Evolutionary conservation across 2,329 filamentous ascomycete genomes (phyloP), one percentile per base, ranked within the genome.

Genomic region (Stagonosporopsis vannaccii): DNA sequence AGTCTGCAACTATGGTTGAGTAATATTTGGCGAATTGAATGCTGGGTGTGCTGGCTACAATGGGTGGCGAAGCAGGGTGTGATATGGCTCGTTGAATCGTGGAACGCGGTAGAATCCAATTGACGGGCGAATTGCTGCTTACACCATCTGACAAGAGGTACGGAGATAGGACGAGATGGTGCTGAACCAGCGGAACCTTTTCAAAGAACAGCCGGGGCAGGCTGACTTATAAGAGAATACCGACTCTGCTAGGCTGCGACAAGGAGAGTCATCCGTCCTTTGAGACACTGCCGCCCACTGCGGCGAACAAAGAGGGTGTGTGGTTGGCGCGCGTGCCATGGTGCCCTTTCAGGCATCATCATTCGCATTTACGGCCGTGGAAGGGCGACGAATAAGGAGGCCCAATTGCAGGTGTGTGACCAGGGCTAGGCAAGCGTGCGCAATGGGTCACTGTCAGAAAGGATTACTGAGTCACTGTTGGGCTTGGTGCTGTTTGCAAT

Each of bases 101-200:
- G 70, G 70, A 73, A 75, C 49, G 56, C 61, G 66, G 61, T 62
- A 64, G 70, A 73, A 70, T 52, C 62, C 65, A 70, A 73, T 67
- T 61, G 65, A 59, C 58, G 58, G 60, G 59, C 51, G 37, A 61
- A 60, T 25, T 60, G 70, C 26, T 66, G 70, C 68, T 71, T 69
- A 69, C 65, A 67, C 49, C 58, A 67, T 60, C 56, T 61, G 57
- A 62, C 50, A 54, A 51, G 49, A 44, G 53, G 44, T 36, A 44
- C 67, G 68, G 69, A 71, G 68, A 66, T 67, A 65, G 65, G 63
- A 62, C 60, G 63, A 63, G 53, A 53, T 43, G 45, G 45, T 51
- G 58, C 55, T 47, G 37, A 49, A 43, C 45, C 39, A 62, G 56
- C 62, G 54, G 69, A 70, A 71, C 59, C 59, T 65, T 60, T 58